A percentile compares a stretch with the other conserved stretches of the same genome.
Conservation (phyloP, 2,329 filamentous ascomycete species). For the Arthrobotrys musiformis region DNA sequence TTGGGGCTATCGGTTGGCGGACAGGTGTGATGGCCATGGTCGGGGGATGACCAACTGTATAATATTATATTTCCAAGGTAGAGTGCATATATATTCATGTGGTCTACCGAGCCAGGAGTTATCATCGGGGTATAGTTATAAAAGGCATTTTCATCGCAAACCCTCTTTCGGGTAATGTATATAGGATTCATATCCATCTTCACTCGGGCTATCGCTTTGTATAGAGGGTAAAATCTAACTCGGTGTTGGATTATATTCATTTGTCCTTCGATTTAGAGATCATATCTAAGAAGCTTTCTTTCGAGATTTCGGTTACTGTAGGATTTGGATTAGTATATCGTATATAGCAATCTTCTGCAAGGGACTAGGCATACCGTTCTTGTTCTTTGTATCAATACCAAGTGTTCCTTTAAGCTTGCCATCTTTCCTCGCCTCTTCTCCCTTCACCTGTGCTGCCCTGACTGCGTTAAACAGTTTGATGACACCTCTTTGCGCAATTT, state of each 20-base stretch:
- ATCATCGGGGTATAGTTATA: conserved; percentile 28
- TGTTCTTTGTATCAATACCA: conserved; percentile 81
- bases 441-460: conserved; percentile 88
- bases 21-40: neutral
- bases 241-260: neutral
- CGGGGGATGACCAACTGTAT: neutral
- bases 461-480: conserved; percentile 97
- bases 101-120: conserved; percentile 23
- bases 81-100: conserved; percentile 3
- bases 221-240: neutral
- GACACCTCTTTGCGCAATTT: conserved; percentile 66
- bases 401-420: conserved; percentile 78
- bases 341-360: neutral
- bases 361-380: conserved; percentile 68
- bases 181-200: conserved; percentile 21
- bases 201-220: neutral
- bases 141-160: neutral
- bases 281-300: conserved; percentile 93
- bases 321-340: neutral
- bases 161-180: conserved; percentile 4
- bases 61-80: conserved; percentile 45
- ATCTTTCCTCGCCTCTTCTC: conserved; percentile 77
- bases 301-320: conserved; percentile 87
- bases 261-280: conserved; percentile 66
- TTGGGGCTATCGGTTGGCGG: neutral